Evolutionary conservation across 2,329 filamentous ascomycete genomes (phyloP), one percentile per base, ranked within the genome.

Genomic region (Cytospora piceae): DNA sequence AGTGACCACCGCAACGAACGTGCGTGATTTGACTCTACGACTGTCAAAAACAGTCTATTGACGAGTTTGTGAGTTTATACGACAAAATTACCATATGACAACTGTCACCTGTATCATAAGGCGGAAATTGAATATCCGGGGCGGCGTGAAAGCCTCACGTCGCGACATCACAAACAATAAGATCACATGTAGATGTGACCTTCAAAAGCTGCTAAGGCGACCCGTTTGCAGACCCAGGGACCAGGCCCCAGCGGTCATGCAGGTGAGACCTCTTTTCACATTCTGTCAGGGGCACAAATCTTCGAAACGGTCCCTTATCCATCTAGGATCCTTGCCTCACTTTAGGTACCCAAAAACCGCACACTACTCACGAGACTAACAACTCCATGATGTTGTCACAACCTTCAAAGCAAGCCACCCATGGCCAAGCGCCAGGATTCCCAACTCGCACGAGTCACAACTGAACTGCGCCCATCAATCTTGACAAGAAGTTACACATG

Each of bases 321-420:
- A 34, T 34, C 32, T 34, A 29, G 27, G 27, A 29, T 29, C 27
- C 27, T 29, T 29, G 8, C 32, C 32, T 34, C 32, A 34, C 32
- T 34, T 34, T 29, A 29, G 27, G 27, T 29, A 29, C 27, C 27
- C 27, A 29, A 46, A 31, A 46, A 12, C 37, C 37, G 7, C 42
- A 37, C 56, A 27, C 2, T 49, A 27, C 22, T 59, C 31, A 37
- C 46, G 52, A 52, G 7, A n/a, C 20, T 11, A 20, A 17, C 22
- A 22, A 22, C 9, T 49, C 52, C n/a, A 52, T 51, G 22, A 51
- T 14, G 9, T 24, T 32, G 37, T 63, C 64, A 63, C 59, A 29
- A 29, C 27, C 27, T 29, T 29, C 3, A 29, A 49, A 34, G 54
- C 24, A 58, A 37, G 42, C 52, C 15, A 27, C 27, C 31, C 51